A percentile compares a stretch with the other conserved stretches of the same genome.
phyloP scores from a whole-genome alignment of 768 basidiomycete genomes.

The Dacryopinax spathularia region DNA sequence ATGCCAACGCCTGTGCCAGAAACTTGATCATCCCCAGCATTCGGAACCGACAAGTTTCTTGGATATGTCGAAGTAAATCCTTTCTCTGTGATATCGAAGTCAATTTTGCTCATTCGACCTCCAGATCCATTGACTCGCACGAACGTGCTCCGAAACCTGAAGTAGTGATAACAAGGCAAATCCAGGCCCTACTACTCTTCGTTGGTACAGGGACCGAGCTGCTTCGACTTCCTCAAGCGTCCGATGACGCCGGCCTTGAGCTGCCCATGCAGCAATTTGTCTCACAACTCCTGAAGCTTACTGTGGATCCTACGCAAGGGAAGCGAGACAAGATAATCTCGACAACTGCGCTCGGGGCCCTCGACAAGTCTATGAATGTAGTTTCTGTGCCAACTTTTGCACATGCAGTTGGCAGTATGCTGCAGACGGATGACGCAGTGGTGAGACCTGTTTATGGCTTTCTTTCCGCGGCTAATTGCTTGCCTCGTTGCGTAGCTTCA shows the following conservation, averaged over 20 bases:
- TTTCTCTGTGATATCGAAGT: neutral
- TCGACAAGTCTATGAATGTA: slow-evolving; percentile 41
- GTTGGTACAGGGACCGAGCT: slow-evolving; percentile 38
- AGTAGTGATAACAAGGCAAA: slow-evolving; percentile 38
- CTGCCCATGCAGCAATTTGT: neutral
- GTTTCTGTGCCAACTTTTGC: slow-evolving; percentile 64
- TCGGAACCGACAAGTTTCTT: slow-evolving; percentile 33
- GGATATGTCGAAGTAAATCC: slow-evolving; percentile 40
- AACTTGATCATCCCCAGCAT: slow-evolving; percentile 12
- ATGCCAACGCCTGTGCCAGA: slow-evolving; percentile 39
- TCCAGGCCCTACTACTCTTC: slow-evolving; percentile 54
- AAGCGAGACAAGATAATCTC: slow-evolving; percentile 1
- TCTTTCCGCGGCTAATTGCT: neutral
- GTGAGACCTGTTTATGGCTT: slow-evolving; percentile 27
- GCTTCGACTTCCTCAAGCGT: neutral
- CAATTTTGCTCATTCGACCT: neutral
- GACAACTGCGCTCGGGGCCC: slow-evolving; percentile 31
- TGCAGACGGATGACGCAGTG: slow-evolving; percentile 37
- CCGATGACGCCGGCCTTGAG: neutral
- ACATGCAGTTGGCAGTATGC: slow-evolving; percentile 38
- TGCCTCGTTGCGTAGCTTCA: slow-evolving; percentile 35
- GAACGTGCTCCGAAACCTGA: slow-evolving; percentile 5
- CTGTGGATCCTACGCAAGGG: neutral
- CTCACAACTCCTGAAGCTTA: neutral
- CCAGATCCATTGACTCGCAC: neutral